phyloP scores from a whole-genome alignment of 2,329 filamentous ascomycete genomes.

The Pestalotiopsis sp. region DNA sequence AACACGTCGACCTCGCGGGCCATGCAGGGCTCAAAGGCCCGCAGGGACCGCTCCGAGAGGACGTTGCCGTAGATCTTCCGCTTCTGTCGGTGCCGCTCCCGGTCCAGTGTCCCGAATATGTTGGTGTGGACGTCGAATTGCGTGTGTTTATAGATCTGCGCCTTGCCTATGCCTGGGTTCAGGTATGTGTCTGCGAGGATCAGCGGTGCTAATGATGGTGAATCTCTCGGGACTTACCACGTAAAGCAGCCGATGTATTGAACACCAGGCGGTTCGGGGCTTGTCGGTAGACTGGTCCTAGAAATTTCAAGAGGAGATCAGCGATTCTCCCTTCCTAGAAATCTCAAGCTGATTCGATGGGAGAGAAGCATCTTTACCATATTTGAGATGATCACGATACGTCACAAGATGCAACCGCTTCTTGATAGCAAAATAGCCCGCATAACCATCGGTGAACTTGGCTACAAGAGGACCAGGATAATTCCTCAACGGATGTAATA shows the following conservation, averaged over 20 bases:
- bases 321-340: not conserved
- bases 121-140: conserved; percentile 13
- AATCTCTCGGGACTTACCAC: not conserved
- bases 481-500: conserved; percentile 18
- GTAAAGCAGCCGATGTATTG: conserved; percentile 19
- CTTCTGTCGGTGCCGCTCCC: conserved; percentile 6
- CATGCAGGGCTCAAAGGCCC: conserved; percentile 9
- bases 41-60: conserved; percentile 10
- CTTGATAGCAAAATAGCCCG: conserved; percentile 19
- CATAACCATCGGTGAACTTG: conserved; percentile 21
- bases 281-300: conserved; percentile 19
- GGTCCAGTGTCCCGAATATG: conserved; percentile 9
- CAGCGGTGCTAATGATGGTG: not conserved
- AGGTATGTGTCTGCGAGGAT: conserved; percentile 22
- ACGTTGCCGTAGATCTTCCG: not conserved
- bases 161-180: conserved; percentile 21
- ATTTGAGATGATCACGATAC: not conserved
- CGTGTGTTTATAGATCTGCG: conserved; percentile 20
- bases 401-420: conserved; percentile 18
- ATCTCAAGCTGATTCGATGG: not conserved
- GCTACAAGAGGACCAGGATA: conserved; percentile 22
- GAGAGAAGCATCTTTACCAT: not conserved
- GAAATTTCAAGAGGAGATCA: not conserved
- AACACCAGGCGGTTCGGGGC: conserved; percentile 24
- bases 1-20: conserved; percentile 4